Base-by-base conservation (phyloP, 2,329 filamentous ascomycete genomes). In the Trichophyton rubrum region DNA sequence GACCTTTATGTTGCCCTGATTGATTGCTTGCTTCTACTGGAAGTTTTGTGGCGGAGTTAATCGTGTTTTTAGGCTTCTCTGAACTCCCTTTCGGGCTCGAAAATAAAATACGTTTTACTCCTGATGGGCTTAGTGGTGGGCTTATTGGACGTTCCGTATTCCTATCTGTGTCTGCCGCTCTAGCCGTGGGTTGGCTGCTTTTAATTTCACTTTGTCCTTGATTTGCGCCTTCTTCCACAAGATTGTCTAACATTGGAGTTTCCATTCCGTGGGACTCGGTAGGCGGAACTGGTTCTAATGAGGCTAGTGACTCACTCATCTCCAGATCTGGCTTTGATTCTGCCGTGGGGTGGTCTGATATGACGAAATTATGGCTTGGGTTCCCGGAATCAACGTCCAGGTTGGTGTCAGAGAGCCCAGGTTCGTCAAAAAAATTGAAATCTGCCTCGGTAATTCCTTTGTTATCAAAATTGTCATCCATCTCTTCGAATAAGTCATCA, bases 401-500 rank as follows among this genome's bases (percentile, higher is more conserved):
- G 51, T 62, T 66, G 59, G 69, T 66, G 6, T 62, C 62, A 8
- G 68, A 68, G 56, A 72, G 72, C 47, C 70, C 75, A 55, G 79
- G 79, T 35, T 80, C 79, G 67, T 86, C 83, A 65, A 86, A 86
- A 68, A 85, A 86, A 67, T 79, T 83, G 68, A 85, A 86, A 66
- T 86, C 83, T 3, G 79, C 82, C 66, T 85, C 83, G 2, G 79
- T 82, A 22, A 84, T 77, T n/a, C 76, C 78, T 65, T 79, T 79
- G n/a, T 75, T 72, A 22, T 74, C 79, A 67, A 82, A 82, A 55
- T 77, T 75, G 57, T 78, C 79, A 56, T 82, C 78, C 69, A 81
- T 78, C 60, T 82, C 80, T 13, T 79, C 80, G 62, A 85, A 85
- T 1, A 85, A 71, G 67, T 84, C 82, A 63, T 84, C 82, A 53